Evolutionary conservation across 345 rosid genomes (phyloP), one percentile per base, ranked within the genome.

Genomic region (Xanthoceras sorbifolium): DNA sequence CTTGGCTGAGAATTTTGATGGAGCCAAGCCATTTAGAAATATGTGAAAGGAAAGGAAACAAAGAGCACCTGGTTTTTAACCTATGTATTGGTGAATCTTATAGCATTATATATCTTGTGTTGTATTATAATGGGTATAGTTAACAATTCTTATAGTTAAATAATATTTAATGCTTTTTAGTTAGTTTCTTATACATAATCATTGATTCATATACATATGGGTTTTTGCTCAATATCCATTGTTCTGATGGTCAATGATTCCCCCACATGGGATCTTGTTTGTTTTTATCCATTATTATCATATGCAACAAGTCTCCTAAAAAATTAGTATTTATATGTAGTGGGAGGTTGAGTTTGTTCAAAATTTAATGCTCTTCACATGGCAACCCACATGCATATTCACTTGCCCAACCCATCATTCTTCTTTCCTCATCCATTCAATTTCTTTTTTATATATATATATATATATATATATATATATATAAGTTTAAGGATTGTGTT

Each of bases 361-460:
- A 66, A 34, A 73, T 63, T 82, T 69, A 83, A 79, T 78, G 82
- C 71, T 31, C 84, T 73, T 76, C 86, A 85, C 87, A 84, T 83
- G 92, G 82, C 80, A 72, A 34, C 76, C 80, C 88, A 86, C 90
- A 86, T 89, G 92, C 86, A 78, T 48, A 52, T 52, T 57, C 12
- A 8, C 78, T 46, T 46, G 29, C 61, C 67, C 32, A 67, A 42
- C 64, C 52, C 54, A 26, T 67, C 34, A 64, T 64, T 64, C 64
- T 67, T 64, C 4, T 28, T 11, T 57, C 67, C 9, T 23, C 34
- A 23, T 67, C 69, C 70, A 64, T 11, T 69, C 76, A 54, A 67
- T 9, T 55, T n/a, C n/a, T n/a, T n/a, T n/a, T n/a, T n/a, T n/a
- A n/a, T n/a, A n/a, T n/a, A n/a, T n/a, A n/a, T n/a, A n/a, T n/a